Conservation (phyloP, 768 basidiomycete genomes). For the Lentinula detonsa region DNA sequence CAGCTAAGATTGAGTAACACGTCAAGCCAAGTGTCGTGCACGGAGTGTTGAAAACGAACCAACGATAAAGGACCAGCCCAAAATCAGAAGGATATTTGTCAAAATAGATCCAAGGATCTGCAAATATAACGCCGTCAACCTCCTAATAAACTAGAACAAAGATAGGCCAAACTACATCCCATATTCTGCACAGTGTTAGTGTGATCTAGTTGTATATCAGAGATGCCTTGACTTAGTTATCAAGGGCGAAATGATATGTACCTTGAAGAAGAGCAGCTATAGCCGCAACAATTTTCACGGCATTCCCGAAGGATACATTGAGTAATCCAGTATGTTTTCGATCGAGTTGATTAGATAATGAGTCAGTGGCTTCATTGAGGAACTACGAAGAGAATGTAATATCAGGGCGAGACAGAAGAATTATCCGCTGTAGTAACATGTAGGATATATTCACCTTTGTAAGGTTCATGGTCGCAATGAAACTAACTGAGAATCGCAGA, state of each 20-base stretch:
- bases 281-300: slow-evolving; percentile 86
- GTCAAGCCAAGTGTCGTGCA: neutral
- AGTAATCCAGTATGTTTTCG: slow-evolving; percentile 82
- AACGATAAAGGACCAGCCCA: slow-evolving; percentile 87
- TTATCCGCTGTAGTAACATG: neutral
- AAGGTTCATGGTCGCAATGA: slow-evolving; percentile 79
- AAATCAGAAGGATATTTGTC: slow-evolving; percentile 83
- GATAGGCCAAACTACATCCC: slow-evolving; percentile 24
- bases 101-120: slow-evolving; percentile 89
- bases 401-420: neutral
- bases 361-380: slow-evolving; percentile 77
- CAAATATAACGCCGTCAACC: neutral
- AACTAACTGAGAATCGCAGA: slow-evolving; percentile 67
- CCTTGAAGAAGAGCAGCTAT: slow-evolving; percentile 78
- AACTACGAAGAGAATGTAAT: slow-evolving; percentile 33
- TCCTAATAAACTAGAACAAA: neutral
- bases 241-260: slow-evolving; percentile 18
- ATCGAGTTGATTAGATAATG: slow-evolving; percentile 70
- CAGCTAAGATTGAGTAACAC: slow-evolving; percentile 36
- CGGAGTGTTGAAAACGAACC: slow-evolving; percentile 30
- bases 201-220: slow-evolving; percentile 41
- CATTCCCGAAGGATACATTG: slow-evolving; percentile 80
- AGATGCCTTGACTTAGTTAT: too few relatives aligned
- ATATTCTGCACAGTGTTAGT: slow-evolving; percentile 92
- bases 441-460: slow-evolving; percentile 53